phyloP scores from a whole-genome alignment of 2,329 filamentous ascomycete genomes.

The Boeremia lycopersici region DNA sequence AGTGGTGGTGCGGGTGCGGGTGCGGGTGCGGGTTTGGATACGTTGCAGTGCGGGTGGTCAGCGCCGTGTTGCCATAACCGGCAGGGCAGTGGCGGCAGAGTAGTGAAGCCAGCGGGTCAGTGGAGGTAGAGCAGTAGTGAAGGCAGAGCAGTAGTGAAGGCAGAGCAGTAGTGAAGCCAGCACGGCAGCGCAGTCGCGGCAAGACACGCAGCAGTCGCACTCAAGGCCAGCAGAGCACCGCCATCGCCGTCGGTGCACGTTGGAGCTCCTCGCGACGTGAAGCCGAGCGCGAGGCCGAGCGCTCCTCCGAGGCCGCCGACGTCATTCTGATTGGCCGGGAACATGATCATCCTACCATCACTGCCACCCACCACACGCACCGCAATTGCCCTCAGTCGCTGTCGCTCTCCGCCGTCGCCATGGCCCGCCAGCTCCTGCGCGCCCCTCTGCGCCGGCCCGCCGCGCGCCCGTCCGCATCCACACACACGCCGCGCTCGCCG shows the following conservation, averaged over 20 bases:
- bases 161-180: neutral
- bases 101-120: neutral
- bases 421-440: slow-evolving; percentile 39
- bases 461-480: slow-evolving; percentile 10
- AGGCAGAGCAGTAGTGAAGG: neutral
- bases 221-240: too few relatives aligned
- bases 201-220: too few relatives aligned
- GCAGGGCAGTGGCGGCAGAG: neutral
- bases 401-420: slow-evolving; percentile 11
- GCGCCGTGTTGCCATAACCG: slow-evolving; percentile 18
- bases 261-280: too few relatives aligned
- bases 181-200: neutral
- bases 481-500: slow-evolving; percentile 21
- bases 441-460: slow-evolving; percentile 22
- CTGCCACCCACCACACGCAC: slow-evolving; percentile 28
- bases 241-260: too few relatives aligned
- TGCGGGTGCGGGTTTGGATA: neutral
- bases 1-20: neutral
- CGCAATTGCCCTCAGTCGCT: neutral
- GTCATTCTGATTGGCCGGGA: slow-evolving; percentile 29
- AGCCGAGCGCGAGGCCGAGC: neutral
- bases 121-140: neutral
- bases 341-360: too few relatives aligned
- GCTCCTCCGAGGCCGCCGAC: slow-evolving; percentile 21
- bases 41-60: slow-evolving; percentile 19